phyloP scores from a whole-genome alignment of 805 yeast species.

The Cyberlindnera mycetangii region DNA sequence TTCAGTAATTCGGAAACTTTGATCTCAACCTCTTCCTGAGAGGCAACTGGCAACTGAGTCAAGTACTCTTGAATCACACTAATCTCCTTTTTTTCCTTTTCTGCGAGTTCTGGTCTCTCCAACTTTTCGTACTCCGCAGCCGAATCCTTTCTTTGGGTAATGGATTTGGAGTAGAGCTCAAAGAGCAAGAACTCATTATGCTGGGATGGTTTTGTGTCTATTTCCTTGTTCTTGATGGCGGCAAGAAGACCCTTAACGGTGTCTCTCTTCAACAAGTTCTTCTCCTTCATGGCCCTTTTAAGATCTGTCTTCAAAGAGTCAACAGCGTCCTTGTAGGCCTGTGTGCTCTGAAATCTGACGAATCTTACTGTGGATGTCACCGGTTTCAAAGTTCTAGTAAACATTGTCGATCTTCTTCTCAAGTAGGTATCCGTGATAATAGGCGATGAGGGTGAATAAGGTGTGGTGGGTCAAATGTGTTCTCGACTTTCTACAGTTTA shows the following conservation, averaged over 20 bases:
- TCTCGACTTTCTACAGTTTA: neutral
- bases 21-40: constrained; percentile 40
- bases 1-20: constrained; percentile 30
- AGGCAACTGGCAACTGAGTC: constrained; percentile 43
- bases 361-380: neutral
- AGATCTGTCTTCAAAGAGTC: constrained; percentile 39
- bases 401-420: constrained; percentile 1
- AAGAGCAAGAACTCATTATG: constrained; percentile 35
- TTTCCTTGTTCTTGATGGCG: constrained; percentile 42
- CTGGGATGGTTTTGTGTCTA: constrained; percentile 34
- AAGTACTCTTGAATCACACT: constrained; percentile 40
- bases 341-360: constrained; percentile 32
- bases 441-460: too few species aligned
- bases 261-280: constrained; percentile 40
- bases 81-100: constrained; percentile 48
- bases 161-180: constrained; percentile 40
- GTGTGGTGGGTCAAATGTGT: neutral
- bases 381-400: constrained; percentile 8
- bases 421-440: too few species aligned
- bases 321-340: constrained; percentile 35
- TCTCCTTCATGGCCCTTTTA: constrained; percentile 46
- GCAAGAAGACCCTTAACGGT: constrained; percentile 43
- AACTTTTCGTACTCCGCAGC: constrained; percentile 44
- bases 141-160: constrained; percentile 49
- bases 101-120: constrained; percentile 50